These are phyloP conservation scores for Malus orientalis DNA, from an alignment of 306 rosid genomes.

Conservation along the genomic window DNA sequence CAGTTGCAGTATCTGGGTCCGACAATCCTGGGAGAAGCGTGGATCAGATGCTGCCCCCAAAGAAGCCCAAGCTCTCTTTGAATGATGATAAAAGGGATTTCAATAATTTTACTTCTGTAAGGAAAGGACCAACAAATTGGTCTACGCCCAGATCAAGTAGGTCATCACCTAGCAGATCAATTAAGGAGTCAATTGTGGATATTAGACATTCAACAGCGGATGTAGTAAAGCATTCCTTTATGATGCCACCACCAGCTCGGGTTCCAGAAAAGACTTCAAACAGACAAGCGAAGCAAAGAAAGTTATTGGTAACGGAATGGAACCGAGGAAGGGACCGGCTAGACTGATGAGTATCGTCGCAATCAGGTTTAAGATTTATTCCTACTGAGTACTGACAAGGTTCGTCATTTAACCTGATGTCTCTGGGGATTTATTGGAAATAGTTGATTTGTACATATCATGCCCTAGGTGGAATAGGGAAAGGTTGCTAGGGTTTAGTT, in stretches of 20 bases:
- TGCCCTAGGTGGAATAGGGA: constrained; percentile 33
- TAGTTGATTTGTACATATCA: constrained; percentile 44
- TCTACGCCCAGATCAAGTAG: constrained; percentile 76
- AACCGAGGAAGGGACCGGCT: constrained; percentile 58
- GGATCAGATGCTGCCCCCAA: constrained; percentile 46
- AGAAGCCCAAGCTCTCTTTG: constrained; percentile 61
- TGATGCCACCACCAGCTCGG: constrained; percentile 78
- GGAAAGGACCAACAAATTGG: constrained; percentile 55
- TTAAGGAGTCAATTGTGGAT: constrained; percentile 42
- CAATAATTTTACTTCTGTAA: constrained; percentile 27
- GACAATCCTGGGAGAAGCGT: constrained; percentile 29
- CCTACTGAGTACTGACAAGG: constrained; percentile 24
- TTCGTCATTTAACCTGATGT: constrained; percentile 16
- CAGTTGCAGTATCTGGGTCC: constrained; percentile 30
- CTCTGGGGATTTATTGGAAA: constrained; percentile 27
- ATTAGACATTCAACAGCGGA: constrained; percentile 38
- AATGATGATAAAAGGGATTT: constrained; percentile 40
- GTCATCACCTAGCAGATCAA: constrained; percentile 52
- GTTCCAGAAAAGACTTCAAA: constrained; percentile 40
- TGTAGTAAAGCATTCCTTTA: constrained; percentile 42
- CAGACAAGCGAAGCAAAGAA: constrained; percentile 51
- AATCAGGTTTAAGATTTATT: constrained; percentile 11
- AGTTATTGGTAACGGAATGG: constrained; percentile 62
- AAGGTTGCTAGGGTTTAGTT: constrained; percentile 21
- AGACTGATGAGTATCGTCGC: constrained; percentile 22